phyloP scores from a whole-genome alignment of 176 grass and related monocot species.

The Oryza nivara region DNA sequence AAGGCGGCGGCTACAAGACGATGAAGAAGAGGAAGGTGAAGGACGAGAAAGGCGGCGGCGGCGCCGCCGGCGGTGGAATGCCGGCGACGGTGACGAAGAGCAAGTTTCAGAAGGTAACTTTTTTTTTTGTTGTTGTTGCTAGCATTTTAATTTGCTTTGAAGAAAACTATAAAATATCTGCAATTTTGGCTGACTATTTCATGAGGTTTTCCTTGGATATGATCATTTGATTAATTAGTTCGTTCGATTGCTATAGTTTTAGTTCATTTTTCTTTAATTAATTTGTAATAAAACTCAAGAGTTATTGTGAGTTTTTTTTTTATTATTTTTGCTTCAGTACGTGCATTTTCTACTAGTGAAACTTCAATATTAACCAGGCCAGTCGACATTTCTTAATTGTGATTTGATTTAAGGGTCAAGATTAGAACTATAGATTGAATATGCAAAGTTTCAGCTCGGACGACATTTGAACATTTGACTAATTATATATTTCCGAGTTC shows the following conservation, averaged over 20 bases:
- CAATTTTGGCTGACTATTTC: not conserved
- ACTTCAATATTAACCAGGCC: too few relatives aligned
- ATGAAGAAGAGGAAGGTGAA: conserved; percentile 64
- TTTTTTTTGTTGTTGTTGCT: not conserved
- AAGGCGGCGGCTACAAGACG: conserved; percentile 27
- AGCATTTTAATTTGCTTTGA: not conserved
- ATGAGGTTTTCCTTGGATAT: not conserved
- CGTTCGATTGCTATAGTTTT: not conserved
- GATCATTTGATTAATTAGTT: not conserved
- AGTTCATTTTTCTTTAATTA: not conserved
- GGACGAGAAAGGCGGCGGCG: conserved; percentile 28
- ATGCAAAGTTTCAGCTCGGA: not conserved
- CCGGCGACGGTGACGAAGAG: conserved; percentile 40
- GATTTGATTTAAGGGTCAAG: not conserved
- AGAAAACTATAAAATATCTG: not conserved
- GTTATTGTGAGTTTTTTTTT: too few relatives aligned
- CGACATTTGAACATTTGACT: too few relatives aligned
- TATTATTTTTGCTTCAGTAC: not conserved
- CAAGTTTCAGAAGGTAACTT: conserved; percentile 81
- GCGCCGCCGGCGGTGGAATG: not conserved
- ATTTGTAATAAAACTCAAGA: not conserved
- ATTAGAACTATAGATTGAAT: not conserved
- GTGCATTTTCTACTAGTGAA: too few relatives aligned
- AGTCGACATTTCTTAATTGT: too few relatives aligned
- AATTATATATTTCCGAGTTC: too few relatives aligned